Conservation (phyloP, 2,329 filamentous ascomycete species). For the Botrytis aclada region DNA sequence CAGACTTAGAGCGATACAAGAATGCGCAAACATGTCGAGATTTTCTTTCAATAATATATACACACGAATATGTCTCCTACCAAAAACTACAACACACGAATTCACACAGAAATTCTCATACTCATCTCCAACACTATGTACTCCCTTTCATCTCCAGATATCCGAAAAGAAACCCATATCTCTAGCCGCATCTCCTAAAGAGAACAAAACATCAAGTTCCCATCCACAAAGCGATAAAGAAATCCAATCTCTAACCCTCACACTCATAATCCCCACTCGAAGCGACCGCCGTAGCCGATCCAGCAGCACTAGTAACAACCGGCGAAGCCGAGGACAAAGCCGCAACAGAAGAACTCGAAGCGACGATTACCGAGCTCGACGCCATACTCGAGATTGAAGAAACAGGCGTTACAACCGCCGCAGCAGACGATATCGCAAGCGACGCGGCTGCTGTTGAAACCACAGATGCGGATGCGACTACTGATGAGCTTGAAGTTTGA, state of each 20-base stretch:
- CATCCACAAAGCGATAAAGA: too few relatives aligned
- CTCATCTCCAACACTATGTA: rapidly evolving
- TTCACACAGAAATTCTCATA: not conserved
- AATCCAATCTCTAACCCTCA: too few relatives aligned
- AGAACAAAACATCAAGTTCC: not conserved
- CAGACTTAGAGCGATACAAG: rapidly evolving
- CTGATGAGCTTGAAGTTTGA: not conserved
- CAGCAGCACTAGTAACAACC: too few relatives aligned
- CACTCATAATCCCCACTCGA: not conserved
- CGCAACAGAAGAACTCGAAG: too few relatives aligned
- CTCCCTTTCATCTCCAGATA: not conserved
- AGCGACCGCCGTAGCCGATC: not conserved
- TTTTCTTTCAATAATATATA: too few relatives aligned
- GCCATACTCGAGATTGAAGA: rapidly evolving
- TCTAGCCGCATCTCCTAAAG: not conserved
- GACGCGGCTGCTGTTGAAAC: too few relatives aligned
- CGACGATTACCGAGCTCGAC: not conserved
- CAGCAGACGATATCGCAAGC: not conserved
- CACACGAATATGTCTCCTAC: not conserved
- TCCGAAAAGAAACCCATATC: too few relatives aligned
- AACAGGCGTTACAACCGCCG: not conserved
- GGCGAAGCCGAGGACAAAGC: too few relatives aligned
- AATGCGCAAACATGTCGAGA: not conserved
- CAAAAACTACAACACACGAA: not conserved
- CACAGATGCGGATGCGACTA: too few relatives aligned